Evolutionary conservation across 2,329 filamentous ascomycete genomes (phyloP).

Genomic region (Cladosporium colombiae): DNA sequence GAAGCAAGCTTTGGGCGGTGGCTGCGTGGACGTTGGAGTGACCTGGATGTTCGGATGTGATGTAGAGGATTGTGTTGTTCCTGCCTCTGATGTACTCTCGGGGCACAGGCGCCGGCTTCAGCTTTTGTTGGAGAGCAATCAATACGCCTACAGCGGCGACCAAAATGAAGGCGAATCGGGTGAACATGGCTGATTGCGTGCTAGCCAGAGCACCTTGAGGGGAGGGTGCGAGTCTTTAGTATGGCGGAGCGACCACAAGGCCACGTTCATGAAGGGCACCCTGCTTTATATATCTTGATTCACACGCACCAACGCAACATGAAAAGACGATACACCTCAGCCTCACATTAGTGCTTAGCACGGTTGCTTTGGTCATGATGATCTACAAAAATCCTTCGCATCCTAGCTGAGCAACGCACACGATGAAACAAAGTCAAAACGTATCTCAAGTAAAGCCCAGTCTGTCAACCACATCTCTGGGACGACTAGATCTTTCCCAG

Average conservation of each 20-base stretch:
- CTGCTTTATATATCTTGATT: not conserved
- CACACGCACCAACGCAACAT: not conserved
- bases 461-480: too few relatives aligned
- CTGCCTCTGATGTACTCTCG: constrained; percentile 9
- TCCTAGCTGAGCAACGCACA: too few relatives aligned
- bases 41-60: constrained; percentile 11
- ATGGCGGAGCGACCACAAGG: not conserved
- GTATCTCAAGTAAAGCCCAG: not conserved
- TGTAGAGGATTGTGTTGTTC: constrained; percentile 11
- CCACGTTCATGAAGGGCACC: not conserved
- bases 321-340: not conserved
- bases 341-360: not conserved
- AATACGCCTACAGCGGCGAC: not conserved
- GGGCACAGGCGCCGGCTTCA: not conserved
- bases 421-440: not conserved
- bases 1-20: constrained; percentile 13
- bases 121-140: constrained; percentile 6
- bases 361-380: not conserved
- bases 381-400: not conserved
- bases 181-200: not conserved
- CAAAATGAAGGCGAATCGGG: not conserved
- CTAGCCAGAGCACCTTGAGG: not conserved
- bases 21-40: constrained; percentile 14
- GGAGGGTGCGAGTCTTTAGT: not conserved
- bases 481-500: too few relatives aligned